Evolutionary conservation across 1,284 basidiomycete genomes (phyloP), one percentile per base, ranked within the genome.

Genomic region (Megacollybia platyphylla): DNA sequence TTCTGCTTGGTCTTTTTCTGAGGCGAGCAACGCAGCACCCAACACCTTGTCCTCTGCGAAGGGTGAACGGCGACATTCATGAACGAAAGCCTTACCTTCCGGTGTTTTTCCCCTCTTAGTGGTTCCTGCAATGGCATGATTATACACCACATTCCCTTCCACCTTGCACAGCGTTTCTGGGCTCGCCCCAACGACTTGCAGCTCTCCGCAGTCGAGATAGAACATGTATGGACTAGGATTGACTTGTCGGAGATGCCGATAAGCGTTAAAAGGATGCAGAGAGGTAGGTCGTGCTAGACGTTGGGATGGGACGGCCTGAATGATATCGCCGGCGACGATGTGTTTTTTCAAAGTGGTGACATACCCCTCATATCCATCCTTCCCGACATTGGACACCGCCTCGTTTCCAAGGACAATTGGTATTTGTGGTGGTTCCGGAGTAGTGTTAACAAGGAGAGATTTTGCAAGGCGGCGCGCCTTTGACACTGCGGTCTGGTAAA

Each of bases 221-320:
- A 96, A 99, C 94, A 97, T 98, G 65, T 99, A 98, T 4, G 96
- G 96, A 44, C 88, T 93, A 0, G 96, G 96, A 57, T 99, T 99
- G 48, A 97, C 76, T 53, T 93, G 84, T 40, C 96, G 79, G 37
- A 99, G 70, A 46, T 91, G 87, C 18, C 96, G 75, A 60, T 93
- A 97, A 9, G 86, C 90, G 65, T 98, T 99, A 71, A 99, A 99
- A 0, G 96, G 93, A 60, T 98, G 92, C 26, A 99, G 67, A 15
- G 74, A 62, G 0, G 96, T 98, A 42, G 84, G 83, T 32, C 90
- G 76, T 11, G 84, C 69, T 31, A 98, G 68, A 11, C 94, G 73
- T 59, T 98, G 96, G 11, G 88, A 92, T 1, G 96, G 96, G 6
- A 99, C 96, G 2, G 96, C 96, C 63, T 99, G 96, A 55, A 99